Conservation (phyloP, 2,329 filamentous ascomycete species). For the Ceratocystis alfenasii region DNA sequence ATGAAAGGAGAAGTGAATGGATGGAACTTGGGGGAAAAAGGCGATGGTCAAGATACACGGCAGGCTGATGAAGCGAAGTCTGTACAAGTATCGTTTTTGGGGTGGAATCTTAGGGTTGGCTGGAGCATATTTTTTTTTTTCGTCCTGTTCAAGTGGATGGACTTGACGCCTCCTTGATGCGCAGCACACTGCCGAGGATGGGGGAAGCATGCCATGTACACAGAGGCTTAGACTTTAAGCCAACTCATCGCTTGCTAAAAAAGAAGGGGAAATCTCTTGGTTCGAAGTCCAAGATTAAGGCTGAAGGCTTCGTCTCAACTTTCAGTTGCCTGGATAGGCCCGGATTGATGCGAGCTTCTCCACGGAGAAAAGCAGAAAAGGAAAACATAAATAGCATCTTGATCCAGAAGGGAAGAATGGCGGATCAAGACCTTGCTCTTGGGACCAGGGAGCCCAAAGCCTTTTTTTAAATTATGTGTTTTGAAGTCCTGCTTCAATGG, state of each 20-base stretch:
- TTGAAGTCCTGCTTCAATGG: not conserved
- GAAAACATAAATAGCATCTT: not conserved
- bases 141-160: not conserved
- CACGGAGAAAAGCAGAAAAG: not conserved
- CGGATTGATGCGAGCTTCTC: not conserved
- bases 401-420: not conserved
- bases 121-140: not conserved
- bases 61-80: slow-evolving; percentile 5
- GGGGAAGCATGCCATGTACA: no score
- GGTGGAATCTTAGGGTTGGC: no score
- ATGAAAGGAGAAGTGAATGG: not conserved
- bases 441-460: not conserved
- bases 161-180: no score
- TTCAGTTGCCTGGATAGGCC: not conserved
- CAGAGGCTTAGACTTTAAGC: no score
- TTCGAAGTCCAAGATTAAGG: not conserved
- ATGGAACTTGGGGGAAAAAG: not conserved
- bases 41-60: slow-evolving; percentile 9
- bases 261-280: not conserved
- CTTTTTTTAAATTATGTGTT: slow-evolving; percentile 5
- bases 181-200: no score
- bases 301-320: not conserved
- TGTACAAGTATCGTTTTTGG: not conserved
- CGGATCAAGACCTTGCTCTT: not conserved
- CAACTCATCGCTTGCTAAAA: not conserved